Base-by-base conservation (phyloP, 192 early-diverging fungal species). In the Coemansia nantahalensis region DNA sequence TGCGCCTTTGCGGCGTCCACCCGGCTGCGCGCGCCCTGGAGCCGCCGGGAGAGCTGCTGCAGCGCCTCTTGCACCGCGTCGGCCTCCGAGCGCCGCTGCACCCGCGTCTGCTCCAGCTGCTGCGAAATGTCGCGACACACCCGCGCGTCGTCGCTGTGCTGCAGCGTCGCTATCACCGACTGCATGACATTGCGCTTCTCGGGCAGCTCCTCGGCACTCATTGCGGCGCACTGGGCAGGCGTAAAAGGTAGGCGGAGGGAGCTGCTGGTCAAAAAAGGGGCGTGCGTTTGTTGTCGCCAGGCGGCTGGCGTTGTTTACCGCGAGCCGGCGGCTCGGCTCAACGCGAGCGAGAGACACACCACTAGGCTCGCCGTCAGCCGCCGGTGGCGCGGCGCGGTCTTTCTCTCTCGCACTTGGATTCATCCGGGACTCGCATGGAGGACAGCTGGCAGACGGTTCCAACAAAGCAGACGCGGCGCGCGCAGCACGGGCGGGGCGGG, bases 371-470 rank as follows among this genome's bases (percentile, higher is more conserved):
- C n/a, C n/a, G n/a, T n/a, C n/a, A n/a, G n/a, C n/a, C n/a, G n/a
- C n/a, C n/a, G n/a, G n/a, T n/a, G n/a, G n/a, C n/a, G n/a, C n/a
- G n/a, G n/a, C n/a, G n/a, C n/a, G n/a, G n/a, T n/a, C n/a, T n/a
- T n/a, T n/a, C n/a, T n/a, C n/a, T n/a, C n/a, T n/a, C n/a, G n/a
- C n/a, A n/a, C n/a, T n/a, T n/a, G n/a, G n/a, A n/a, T n/a, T n/a
- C n/a, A n/a, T n/a, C n/a, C n/a, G n/a, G n/a, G n/a, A n/a, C n/a
- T n/a, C n/a, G 10, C 5, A 59, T 70, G 51, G 68, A 26, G 40
- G 73, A 76, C 61, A 65, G 65, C 23, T 76, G 73, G 73, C 65
- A 68, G 44, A 76, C 73, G 14, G 65, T 76, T 51, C 73, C 73
- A 4, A 54, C 55, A 18, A 62, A 56, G 32, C 41, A 39, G 39